phyloP scores from a whole-genome alignment of 164 flowering plant genomes.

The Stephania cephalantha region DNA sequence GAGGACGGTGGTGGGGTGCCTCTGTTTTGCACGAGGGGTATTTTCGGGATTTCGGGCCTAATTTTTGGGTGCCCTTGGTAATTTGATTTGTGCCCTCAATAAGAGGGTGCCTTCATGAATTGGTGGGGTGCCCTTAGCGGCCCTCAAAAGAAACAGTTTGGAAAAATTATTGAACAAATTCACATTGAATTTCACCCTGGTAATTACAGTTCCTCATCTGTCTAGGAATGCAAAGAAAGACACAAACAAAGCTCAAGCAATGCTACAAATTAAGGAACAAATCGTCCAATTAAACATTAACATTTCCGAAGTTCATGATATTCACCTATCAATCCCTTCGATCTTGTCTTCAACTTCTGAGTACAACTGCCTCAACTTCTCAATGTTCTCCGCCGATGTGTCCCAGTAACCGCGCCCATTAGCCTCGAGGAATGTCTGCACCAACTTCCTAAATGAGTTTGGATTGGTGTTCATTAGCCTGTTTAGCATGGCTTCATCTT shows the following conservation, averaged over 20 bases:
- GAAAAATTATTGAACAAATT: background rate
- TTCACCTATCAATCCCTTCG: slow-evolving; percentile 85
- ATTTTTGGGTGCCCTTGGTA: too few species aligned
- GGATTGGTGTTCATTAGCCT: slow-evolving; percentile 91
- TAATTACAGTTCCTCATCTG: slow-evolving; percentile 1
- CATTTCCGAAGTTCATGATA: background rate
- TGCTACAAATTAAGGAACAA: background rate
- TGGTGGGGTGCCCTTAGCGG: too few species aligned
- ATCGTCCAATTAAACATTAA: background rate
- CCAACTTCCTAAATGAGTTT: slow-evolving; percentile 89
- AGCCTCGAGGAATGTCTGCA: slow-evolving; percentile 96
- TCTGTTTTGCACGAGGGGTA: too few species aligned
- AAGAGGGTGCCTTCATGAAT: too few species aligned
- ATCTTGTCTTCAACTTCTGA: slow-evolving; percentile 98
- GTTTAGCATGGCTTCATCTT: slow-evolving; percentile 86
- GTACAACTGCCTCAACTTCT: slow-evolving; percentile 75
- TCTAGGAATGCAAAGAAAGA: background rate
- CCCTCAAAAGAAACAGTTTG: too few species aligned
- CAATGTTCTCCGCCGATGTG: slow-evolving; percentile 78
- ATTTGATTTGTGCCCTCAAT: too few species aligned
- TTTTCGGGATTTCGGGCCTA: too few species aligned
- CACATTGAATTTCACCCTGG: background rate
- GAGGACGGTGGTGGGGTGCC: too few species aligned
- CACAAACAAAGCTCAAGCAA: slow-evolving; percentile 1
- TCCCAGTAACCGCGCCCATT: slow-evolving; percentile 99